Evolutionary conservation across 1,139 yeast genomes (phyloP).

Genomic region (Scheffersomyces cryptocercus): DNA sequence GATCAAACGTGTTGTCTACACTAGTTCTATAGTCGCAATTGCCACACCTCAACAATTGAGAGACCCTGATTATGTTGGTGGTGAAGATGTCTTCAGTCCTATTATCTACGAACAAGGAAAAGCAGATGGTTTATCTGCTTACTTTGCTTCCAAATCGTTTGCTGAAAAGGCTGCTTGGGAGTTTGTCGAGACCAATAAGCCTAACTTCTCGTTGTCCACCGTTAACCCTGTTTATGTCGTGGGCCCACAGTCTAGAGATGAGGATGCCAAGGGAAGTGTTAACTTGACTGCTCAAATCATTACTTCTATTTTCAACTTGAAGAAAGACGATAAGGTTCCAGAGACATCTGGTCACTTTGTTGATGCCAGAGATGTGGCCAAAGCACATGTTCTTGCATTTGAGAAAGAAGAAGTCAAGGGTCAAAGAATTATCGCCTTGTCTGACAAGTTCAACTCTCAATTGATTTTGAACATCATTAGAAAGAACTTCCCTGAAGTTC

Average conservation of each 20-base stretch:
- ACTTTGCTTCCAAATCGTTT: constrained; percentile 33
- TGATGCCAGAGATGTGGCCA: constrained; percentile 17
- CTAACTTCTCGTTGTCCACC: constrained; percentile 9
- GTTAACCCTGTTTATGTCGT: constrained; percentile 24
- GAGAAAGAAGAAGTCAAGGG: constrained; percentile 10
- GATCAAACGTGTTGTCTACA: constrained; percentile 7
- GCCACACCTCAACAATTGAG: no score
- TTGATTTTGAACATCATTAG: constrained; percentile 15
- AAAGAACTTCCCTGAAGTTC: constrained; percentile 9
- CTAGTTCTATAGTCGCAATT: constrained; percentile 3
- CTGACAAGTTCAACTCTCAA: constrained; percentile 19
- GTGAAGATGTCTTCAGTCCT: no score
- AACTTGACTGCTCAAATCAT: constrained; percentile 33
- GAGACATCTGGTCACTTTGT: constrained; percentile 11
- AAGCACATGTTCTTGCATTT: constrained; percentile 13
- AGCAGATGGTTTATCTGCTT: constrained; percentile 5
- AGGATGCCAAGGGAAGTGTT: constrained; percentile 16
- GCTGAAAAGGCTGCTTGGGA: constrained; percentile 35
- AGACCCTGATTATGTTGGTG: no score
- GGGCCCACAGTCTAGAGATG: constrained; percentile 23
- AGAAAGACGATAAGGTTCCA: constrained; percentile 11
- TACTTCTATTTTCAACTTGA: constrained; percentile 20
- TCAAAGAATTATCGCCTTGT: constrained; percentile 12
- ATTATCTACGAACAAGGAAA: no score
- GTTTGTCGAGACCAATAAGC: constrained; percentile 16